Base-by-base conservation (phyloP, 148 eudicot species). In the Gaultheria prostrata region DNA sequence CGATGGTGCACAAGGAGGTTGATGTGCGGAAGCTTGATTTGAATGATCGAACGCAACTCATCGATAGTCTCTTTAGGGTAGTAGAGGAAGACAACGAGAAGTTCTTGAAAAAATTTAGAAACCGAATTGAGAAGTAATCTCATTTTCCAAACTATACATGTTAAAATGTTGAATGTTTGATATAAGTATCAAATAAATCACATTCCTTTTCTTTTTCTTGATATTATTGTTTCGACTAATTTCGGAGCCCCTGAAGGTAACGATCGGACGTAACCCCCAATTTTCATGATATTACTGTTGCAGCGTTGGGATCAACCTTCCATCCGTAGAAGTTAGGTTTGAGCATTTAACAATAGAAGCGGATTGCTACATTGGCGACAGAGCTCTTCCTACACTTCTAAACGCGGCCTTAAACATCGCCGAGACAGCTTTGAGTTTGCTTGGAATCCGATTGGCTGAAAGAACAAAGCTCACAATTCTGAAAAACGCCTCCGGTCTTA, bases 31-130 rank as follows among this genome's bases (percentile, higher is more conserved):
- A 91, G 83, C 92, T 95, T 50, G 97, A 89, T 57, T 49, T 87
- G 54, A 88, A 88, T 72, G 98, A 93, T 5, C 85, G 87, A 39
- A 86, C 91, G 50, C 84, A 91, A 15, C 92, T 95, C 85, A 92
- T 95, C 82, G 97, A 95, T 83, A 89, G 93, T 79, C 77, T 95
- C 67, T 95, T 95, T 72, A 90, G 82, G 86, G 98, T 93, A 63
- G 97, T 94, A 43, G 98, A 95, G 81, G 97, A 95, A 80, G 98
- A 95, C 82, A 95, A 95, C 84, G 98, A 95, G 86, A 95, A 86
- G 87, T 95, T 93, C 87, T 86, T 95, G 82, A 90, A 20, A 17
- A 95, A 93, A 85, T 90, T 95, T 45, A 83, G 92, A 57, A 90
- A 93, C 75, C 89, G 99, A 39, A 92, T 93, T 85, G 97, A 93